Base-by-base conservation (phyloP, 257 asterid species). In the Agastache rugosa region DNA sequence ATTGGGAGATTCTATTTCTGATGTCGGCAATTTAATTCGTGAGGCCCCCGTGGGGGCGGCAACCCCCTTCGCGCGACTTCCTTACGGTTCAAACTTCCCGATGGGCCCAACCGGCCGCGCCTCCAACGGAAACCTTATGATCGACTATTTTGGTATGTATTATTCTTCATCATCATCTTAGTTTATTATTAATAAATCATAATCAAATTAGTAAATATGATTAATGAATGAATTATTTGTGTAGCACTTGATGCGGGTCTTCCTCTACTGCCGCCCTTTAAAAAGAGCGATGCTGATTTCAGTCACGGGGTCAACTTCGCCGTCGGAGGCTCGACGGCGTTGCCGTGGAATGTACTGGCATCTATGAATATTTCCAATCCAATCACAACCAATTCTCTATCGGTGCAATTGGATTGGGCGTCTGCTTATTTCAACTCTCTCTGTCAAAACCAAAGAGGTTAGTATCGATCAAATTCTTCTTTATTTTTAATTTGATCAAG, bases 41-140 rank as follows among this genome's bases (percentile, higher is more conserved):
- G 59, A 51, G 59, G 19, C 12, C 0, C 53, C 29, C 29, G 29
- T 25, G 29, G 29, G 29, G 29, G 29, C 53, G 12, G 1, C 23
- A 4, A 4, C 59, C 11, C 14, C 25, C 6, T 19, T 17, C 59
- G 59, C 29, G 1, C 23, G 27, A 1, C 59, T 51, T 3, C 59
- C 59, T 17, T 51, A 51, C 5, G 59, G 59, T 6, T 0, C 5
- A 0, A 2, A 19, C 7, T 51, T 51, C 25, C 59, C 27, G 0
- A 39, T 34, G 74, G 88, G 84, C 0, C 72, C 53, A 47, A 47
- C 53, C n/a, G n/a, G n/a, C n/a, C n/a, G n/a, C n/a, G n/a, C n/a
- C n/a, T 1, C 72, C 53, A 47, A 47, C 53, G 53, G 53, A 47
- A 14, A 47, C 5, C 53, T 47, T 15, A 47, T 47, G 53, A 47